phyloP scores from a whole-genome alignment of 768 basidiomycete genomes.

The Aureoboletus auriporus region DNA sequence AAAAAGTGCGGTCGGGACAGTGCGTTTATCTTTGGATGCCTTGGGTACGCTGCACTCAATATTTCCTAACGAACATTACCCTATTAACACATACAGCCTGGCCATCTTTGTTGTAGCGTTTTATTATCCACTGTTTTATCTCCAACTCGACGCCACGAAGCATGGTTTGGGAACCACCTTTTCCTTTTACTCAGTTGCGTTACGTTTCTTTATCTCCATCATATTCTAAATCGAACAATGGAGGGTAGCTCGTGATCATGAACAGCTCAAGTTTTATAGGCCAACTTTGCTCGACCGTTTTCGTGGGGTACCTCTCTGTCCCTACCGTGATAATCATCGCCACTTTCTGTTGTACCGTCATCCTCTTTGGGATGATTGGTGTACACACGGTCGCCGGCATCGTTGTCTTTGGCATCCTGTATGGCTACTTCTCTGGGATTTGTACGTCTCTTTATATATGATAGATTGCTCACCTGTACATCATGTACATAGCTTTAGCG shows the following conservation, averaged over 20 bases:
- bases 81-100: conserved; percentile 11
- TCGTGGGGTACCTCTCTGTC: conserved; percentile 41
- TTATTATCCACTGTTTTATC: conserved; percentile 56
- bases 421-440: conserved; percentile 51
- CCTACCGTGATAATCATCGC: conserved; percentile 36
- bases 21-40: conserved; percentile 26
- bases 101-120: conserved; percentile 37
- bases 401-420: conserved; percentile 41
- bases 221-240: not conserved
- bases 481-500: conserved; percentile 29
- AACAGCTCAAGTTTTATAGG: conserved; percentile 54
- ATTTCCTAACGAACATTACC: not conserved
- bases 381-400: conserved; percentile 37
- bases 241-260: conserved; percentile 47
- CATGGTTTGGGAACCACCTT: conserved; percentile 43
- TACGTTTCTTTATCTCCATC: not conserved
- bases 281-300: conserved; percentile 44
- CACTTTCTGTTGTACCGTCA: conserved; percentile 33
- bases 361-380: conserved; percentile 48
- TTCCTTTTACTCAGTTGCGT: conserved; percentile 57
- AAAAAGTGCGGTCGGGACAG: conserved; percentile 22
- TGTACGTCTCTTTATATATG: conserved; percentile 23
- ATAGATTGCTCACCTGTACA: not conserved
- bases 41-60: conserved; percentile 14
- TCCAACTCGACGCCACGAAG: conserved; percentile 51